A percentile compares a stretch with the other conserved stretches of the same genome.
phyloP scores from a whole-genome alignment of 805 yeast genomes.

The Myxozyma neotropica region DNA sequence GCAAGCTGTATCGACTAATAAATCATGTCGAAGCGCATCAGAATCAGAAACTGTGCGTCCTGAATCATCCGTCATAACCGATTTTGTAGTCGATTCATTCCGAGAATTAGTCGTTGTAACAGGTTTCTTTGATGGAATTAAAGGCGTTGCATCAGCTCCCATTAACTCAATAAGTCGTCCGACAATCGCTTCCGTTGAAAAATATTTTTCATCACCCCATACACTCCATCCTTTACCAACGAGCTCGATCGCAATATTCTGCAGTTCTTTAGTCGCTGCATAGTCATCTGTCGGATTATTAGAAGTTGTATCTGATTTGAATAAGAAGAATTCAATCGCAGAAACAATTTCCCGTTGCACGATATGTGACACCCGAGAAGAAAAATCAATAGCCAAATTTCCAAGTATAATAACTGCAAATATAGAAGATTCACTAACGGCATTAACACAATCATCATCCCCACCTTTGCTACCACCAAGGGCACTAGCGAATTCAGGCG shows the following conservation, averaged over 20 bases:
- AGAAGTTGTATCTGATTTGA: slow-evolving; percentile 2
- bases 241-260: slow-evolving; percentile 30
- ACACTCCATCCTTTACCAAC: slow-evolving; percentile 30
- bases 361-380: slow-evolving; percentile 14
- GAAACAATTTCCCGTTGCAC: slow-evolving; percentile 24
- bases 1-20: slow-evolving; percentile 13
- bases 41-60: neutral
- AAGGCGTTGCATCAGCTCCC: slow-evolving; percentile 22
- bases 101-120: neutral
- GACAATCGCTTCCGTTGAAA: slow-evolving; percentile 6
- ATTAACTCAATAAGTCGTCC: slow-evolving; percentile 16
- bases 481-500: neutral
- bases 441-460: slow-evolving; percentile 14
- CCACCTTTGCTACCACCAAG: neutral
- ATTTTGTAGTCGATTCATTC: neutral
- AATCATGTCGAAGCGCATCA: slow-evolving; percentile 21
- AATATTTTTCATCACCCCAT: slow-evolving; percentile 29
- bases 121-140: neutral
- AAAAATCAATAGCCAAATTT: slow-evolving; percentile 19
- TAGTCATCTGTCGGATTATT: slow-evolving; percentile 9
- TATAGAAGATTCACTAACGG: slow-evolving; percentile 19
- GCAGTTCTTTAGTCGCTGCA: slow-evolving; percentile 8
- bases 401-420: slow-evolving; percentile 27
- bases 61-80: neutral
- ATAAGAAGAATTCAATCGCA: slow-evolving; percentile 20